Evolutionary conservation across 768 basidiomycete genomes (phyloP).

Genomic region (Agaricus subrufescens): DNA sequence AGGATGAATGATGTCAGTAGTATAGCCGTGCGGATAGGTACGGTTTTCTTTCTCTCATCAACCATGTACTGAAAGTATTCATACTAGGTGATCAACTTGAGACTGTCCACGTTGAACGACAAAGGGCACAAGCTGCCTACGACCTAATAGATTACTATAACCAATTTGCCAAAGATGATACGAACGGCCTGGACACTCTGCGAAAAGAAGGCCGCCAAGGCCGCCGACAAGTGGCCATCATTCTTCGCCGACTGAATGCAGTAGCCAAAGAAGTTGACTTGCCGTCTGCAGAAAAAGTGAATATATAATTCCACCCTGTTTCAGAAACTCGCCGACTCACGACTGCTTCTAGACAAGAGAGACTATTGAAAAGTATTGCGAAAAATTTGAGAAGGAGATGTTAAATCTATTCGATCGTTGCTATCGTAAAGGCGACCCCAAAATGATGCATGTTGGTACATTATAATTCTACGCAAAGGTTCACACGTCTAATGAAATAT

Average conservation of each 20-base stretch:
- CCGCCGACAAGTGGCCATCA: conserved; percentile 80
- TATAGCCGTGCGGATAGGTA: conserved; percentile 91
- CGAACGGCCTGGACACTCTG: conserved; percentile 64
- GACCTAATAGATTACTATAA: conserved; percentile 93
- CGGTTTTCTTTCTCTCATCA: conserved; percentile 16
- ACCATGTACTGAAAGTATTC: conserved; percentile 5
- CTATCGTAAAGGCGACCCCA: conserved; percentile 95
- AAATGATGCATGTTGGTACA: conserved; percentile 90
- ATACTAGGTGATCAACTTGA: conserved; percentile 88
- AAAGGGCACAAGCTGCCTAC: conserved; percentile 90
- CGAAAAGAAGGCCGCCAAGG: conserved; percentile 89
- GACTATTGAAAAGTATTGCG: conserved; percentile 94
- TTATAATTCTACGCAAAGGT: not conserved
- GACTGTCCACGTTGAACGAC: conserved; percentile 86
- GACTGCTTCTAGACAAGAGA: conserved; percentile 63
- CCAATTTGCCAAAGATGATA: conserved; percentile 83
- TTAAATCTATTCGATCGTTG: conserved; percentile 92
- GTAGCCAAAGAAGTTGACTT: conserved; percentile 94
- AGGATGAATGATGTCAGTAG: conserved; percentile 91
- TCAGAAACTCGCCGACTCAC: not conserved
- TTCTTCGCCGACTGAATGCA: conserved; percentile 77
- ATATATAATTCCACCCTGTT: conserved; percentile 6
- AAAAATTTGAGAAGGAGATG: conserved; percentile 99
- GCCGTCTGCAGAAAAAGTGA: conserved; percentile 74
- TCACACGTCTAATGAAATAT: not conserved